Conservation (phyloP, 2,329 filamentous ascomycete species). For the Aspergillus thermomutatus region DNA sequence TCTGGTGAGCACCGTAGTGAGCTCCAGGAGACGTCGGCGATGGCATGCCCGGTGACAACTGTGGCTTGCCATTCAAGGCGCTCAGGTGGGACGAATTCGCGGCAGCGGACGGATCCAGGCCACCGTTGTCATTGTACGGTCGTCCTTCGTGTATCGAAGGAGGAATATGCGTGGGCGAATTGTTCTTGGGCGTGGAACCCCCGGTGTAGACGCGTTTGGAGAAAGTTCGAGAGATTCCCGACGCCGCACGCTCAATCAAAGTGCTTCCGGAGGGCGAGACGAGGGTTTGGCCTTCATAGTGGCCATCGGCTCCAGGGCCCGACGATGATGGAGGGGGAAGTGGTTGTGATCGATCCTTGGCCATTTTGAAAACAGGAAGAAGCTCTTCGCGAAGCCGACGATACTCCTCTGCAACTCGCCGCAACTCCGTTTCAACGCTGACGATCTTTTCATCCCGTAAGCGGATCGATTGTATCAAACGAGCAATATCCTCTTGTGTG, state of each 20-base stretch:
- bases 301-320: constrained; percentile 18
- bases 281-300: constrained; percentile 40
- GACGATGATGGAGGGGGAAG: constrained; percentile 58
- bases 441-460: constrained; percentile 87
- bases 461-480: constrained; percentile 83
- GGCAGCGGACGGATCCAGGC: constrained; percentile 66
- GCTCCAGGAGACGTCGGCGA: constrained; percentile 45
- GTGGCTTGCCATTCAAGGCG: constrained; percentile 62
- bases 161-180: constrained; percentile 70
- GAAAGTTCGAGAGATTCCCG: constrained; percentile 66
- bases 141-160: constrained; percentile 63
- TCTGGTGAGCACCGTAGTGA: constrained; percentile 37
- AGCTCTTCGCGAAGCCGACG: constrained; percentile 85
- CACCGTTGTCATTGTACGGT: constrained; percentile 49
- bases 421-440: constrained; percentile 76
- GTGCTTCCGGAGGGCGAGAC: constrained; percentile 29
- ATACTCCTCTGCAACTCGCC: constrained; percentile 83
- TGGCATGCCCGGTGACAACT: constrained; percentile 48
- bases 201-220: constrained; percentile 70
- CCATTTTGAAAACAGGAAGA: constrained; percentile 81
- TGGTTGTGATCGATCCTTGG: constrained; percentile 88
- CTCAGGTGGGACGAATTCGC: constrained; percentile 69
- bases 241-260: constrained; percentile 42
- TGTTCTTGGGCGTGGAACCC: constrained; percentile 69
- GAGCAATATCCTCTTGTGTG: constrained; percentile 88